Evolutionary conservation across 352 stramenopile species (phyloP), one percentile per base, ranked within the genome.

Genomic region (Pythium brachiatum): DNA sequence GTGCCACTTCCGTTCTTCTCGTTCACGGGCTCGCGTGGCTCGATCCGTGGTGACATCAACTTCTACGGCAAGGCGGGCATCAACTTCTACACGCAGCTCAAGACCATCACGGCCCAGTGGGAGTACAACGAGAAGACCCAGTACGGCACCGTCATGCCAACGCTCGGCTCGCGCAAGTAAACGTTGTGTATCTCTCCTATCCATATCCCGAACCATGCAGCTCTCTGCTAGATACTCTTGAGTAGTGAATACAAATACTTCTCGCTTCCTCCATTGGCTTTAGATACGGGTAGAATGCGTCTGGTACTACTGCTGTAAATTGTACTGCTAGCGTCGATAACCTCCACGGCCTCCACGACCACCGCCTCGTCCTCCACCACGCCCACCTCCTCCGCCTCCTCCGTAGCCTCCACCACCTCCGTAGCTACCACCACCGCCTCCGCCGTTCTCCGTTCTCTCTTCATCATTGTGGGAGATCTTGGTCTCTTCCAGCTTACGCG

Each of bases 81-180:
- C 51, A 88, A 98, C 69, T 99, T 99, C 65, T 99, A 98, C 79
- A 99, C 97, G 55, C 94, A 99, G 75, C 85, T 96, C 61, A 99
- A 99, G 83, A 99, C 97, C 26, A 90, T 99, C 57, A 99, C 95
- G 15, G 91, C 86, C 44, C 94, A 98, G 64, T 99, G 97, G 97
- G 88, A 97, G 26, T 96, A 96, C 73, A 83, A 92, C 66, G 76
- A 87, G 60, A 86, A 86, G 66, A 93, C 88, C 36, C 84, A 96
- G 60, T 96, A 96, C 70, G 90, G 87, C 58, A 84, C 91, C 12
- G 87, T 88, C 51, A 98, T 98, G 95, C 95, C 95, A 20, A 98
- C 89, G 50, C 79, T 98, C 51, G 69, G 78, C 27, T 46, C 25
- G 26, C 72, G 69, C 63, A 86, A 86, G 70, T 85, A 80, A 68